Base-by-base conservation (phyloP, 2,329 filamentous ascomycete genomes). In the Fusarium sp. region DNA sequence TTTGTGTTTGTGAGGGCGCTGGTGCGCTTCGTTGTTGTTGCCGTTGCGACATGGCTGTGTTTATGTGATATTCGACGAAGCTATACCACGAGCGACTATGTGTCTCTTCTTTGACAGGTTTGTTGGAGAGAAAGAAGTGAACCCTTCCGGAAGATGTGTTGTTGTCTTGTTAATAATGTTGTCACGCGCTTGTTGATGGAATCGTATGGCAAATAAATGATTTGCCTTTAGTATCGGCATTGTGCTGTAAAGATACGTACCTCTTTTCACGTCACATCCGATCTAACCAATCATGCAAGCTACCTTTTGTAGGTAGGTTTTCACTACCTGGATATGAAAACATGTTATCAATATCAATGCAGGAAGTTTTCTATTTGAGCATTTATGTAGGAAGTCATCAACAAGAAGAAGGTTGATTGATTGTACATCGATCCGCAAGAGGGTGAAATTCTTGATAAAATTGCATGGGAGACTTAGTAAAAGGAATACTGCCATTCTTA, bases 1-100 rank as follows among this genome's bases (percentile, higher is more conserved):
- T 81, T 68, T 80, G 76, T 9, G 82, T 82, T 65, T 82, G 81
- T 7, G 81, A 76, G 20, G 78, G 76, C 39, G 80, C 76, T 17
- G 81, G 76, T 31, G 72, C 71, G 22, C 76, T 71, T 57, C 68
- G 65, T 47, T 76, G 73, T 31, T 77, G 78, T 64, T 69, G 78
- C 68, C 77, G 76, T 73, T 81, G 79, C 52, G 81, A 77, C 80
- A 82, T 79, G 68, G 25, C 27, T n/a, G 22, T 47, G 9, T 57
- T 38, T 47, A 42, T 49, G 20, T 41, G 31, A 29, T 25, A 13
- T 58, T 58, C 9, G 46, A 36, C 44, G 46, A 36, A n/a, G 11
- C 41, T 38, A 18, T 18, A 17, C 44, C 35, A 39, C 27, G 22
- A 22, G 44, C 13, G 29, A n/a, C 20, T 29, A 3, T 27, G 47